Percentiles rank a stretch among this genome's conserved stretches.
These are phyloP conservation scores for Theobroma grandiflorum DNA, from an alignment of 441 rosid genomes.

Conservation along the genomic window DNA sequence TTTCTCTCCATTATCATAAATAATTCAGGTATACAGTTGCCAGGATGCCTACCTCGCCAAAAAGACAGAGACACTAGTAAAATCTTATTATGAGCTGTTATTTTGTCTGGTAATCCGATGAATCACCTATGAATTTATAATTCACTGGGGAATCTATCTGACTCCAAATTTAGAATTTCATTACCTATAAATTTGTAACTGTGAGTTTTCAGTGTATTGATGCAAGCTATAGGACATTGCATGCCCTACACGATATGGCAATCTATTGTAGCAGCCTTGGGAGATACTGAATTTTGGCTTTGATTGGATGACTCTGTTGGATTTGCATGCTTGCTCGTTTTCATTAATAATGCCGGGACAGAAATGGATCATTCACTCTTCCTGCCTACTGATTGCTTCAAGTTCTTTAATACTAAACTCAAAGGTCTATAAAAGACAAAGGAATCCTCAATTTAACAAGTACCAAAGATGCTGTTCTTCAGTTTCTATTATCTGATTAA, in stretches of 20 bases:
- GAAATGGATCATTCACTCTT: neutral
- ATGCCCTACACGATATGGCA: slow-evolving; percentile 10
- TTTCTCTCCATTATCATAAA: neutral
- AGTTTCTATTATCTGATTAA: neutral
- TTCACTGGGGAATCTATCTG: no score
- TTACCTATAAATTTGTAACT: no score
- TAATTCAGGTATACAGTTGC: neutral
- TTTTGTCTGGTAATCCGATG: no score
- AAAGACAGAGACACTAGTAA: no score
- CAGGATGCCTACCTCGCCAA: no score
- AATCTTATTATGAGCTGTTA: no score
- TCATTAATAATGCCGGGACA: slow-evolving; percentile 2
- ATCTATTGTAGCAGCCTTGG: neutral
- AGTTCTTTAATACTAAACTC: neutral
- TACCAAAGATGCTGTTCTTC: neutral
- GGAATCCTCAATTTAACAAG: neutral
- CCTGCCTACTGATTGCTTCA: neutral
- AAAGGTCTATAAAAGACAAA: neutral
- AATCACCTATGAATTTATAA: no score
- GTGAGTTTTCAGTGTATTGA: neutral
- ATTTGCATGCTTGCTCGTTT: neutral
- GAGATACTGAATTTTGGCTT: neutral
- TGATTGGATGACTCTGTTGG: slow-evolving; percentile 1
- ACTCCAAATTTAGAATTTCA: no score
- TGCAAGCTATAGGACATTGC: neutral